Percentiles rank a stretch among this genome's conserved stretches.
Conservation (phyloP, 2,329 filamentous ascomycete genomes). For the Cordyceps tenuipes region DNA sequence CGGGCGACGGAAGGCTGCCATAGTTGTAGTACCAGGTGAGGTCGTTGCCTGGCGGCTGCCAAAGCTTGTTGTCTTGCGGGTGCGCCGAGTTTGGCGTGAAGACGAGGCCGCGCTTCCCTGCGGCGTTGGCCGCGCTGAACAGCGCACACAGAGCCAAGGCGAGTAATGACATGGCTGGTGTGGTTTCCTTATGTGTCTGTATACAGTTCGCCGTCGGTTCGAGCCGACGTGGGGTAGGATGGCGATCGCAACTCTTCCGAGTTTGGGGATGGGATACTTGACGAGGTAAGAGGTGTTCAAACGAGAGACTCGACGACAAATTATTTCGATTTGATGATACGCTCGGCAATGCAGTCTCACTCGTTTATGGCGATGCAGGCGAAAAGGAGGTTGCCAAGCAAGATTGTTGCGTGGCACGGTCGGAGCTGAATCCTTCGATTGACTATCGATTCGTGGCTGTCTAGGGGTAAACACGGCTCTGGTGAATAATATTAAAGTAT, state of each 20-base stretch:
- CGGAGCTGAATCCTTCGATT: not conserved
- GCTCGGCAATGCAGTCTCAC: not conserved
- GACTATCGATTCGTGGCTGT: not conserved
- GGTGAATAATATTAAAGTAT: not conserved
- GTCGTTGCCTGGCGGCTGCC: conserved; percentile 47
- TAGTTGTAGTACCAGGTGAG: conserved; percentile 89
- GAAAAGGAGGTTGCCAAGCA: conserved; percentile 7
- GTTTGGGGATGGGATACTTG: not conserved
- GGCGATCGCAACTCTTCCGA: not conserved
- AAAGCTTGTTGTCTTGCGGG: conserved; percentile 56
- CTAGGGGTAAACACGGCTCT: too few relatives aligned
- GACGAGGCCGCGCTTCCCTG: conserved; percentile 63
- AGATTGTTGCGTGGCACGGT: not conserved
- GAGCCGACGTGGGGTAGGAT: not conserved
- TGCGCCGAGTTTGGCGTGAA: conserved; percentile 51
- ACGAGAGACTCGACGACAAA: not conserved
- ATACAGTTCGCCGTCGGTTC: not conserved
- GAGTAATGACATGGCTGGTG: conserved; percentile 1
- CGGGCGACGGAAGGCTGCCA: conserved; percentile 43
- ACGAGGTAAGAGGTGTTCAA: not conserved
- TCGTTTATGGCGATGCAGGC: not conserved
- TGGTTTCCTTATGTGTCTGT: not conserved
- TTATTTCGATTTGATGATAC: not conserved
- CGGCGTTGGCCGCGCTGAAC: conserved; percentile 21
- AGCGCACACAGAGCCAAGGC: conserved; percentile 15